Percentiles rank a stretch among this genome's conserved stretches.
Conservation (phyloP, 1,284 basidiomycete species). For the Singerocomus rubriflavus region DNA sequence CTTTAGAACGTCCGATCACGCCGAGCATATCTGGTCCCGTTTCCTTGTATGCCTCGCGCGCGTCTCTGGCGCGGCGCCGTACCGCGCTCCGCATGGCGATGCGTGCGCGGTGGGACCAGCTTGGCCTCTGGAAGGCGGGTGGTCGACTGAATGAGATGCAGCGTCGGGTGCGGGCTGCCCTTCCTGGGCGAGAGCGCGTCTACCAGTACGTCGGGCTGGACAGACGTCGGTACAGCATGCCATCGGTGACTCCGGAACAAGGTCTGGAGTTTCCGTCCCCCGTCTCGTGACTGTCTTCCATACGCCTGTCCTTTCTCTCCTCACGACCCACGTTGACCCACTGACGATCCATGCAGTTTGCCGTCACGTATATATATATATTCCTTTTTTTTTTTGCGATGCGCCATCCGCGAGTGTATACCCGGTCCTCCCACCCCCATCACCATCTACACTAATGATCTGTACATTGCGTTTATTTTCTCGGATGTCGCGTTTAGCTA, state of each 20-base stretch:
- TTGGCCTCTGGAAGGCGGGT: constrained; percentile 25
- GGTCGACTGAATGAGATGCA: constrained; percentile 31
- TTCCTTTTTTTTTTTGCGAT: background rate
- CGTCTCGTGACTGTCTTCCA: constrained; percentile 11
- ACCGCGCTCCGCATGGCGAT: constrained; percentile 27
- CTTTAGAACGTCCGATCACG: constrained; percentile 15
- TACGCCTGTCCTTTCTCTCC: constrained; percentile 9
- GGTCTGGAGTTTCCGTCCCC: background rate
- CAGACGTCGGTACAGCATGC: background rate
- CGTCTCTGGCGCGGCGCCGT: constrained; percentile 28
- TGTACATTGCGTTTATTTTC: background rate
- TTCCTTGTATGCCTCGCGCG: constrained; percentile 14
- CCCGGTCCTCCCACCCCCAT: too few species aligned
- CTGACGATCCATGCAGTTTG: constrained; percentile 6
- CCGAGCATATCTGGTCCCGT: constrained; percentile 3
- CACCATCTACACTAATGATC: too few species aligned
- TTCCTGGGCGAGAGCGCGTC: constrained; percentile 29
- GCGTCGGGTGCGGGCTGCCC: constrained; percentile 27
- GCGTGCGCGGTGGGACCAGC: constrained; percentile 30
- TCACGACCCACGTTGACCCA: background rate
- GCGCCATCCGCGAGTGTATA: too few species aligned
- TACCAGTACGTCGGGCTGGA: constrained; percentile 34
- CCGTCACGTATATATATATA: background rate
- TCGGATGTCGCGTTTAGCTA: constrained; percentile 1
- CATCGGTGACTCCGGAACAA: background rate